Percentiles rank a stretch among this genome's conserved stretches.
phyloP scores from a whole-genome alignment of 2,329 filamentous ascomycete genomes.

The Fusarium stilboides region DNA sequence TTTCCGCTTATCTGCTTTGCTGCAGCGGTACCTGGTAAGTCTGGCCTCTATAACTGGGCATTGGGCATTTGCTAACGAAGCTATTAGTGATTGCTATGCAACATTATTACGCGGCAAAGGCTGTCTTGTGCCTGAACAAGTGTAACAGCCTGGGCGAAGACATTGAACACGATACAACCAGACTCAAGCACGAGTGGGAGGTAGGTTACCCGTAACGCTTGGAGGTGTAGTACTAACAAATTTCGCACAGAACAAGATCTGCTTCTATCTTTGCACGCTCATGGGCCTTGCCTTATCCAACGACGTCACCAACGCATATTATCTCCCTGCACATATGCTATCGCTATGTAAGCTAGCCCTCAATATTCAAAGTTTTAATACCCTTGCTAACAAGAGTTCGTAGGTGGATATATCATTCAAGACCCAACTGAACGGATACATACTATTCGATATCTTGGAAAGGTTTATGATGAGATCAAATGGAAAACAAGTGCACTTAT shows the following conservation, averaged over 20 bases:
- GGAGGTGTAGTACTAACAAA: rapidly evolving
- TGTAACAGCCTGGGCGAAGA: neutral
- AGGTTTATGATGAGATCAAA: neutral
- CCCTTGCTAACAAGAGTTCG: too few species aligned
- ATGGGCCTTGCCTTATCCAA: slow-evolving; percentile 13
- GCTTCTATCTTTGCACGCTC: neutral
- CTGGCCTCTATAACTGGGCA: rapidly evolving
- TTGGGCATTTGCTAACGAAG: neutral
- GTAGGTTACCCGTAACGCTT: neutral
- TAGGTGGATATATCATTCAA: slow-evolving; percentile 9
- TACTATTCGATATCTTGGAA: neutral
- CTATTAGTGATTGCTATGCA: slow-evolving; percentile 2
- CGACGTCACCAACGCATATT: slow-evolving; percentile 4
- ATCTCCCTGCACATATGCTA: slow-evolving; percentile 16
- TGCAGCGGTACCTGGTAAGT: slow-evolving; percentile 8
- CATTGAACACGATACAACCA: rapidly evolving
- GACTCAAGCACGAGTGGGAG: neutral
- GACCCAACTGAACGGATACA: neutral
- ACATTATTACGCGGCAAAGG: slow-evolving; percentile 16
- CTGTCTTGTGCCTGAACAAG: neutral
- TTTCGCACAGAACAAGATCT: neutral
- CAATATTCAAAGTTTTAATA: rapidly evolving
- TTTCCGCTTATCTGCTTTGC: slow-evolving; percentile 2
- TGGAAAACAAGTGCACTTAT: slow-evolving; percentile 12
- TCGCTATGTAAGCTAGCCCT: neutral